A percentile compares a stretch with the other conserved stretches of the same genome.
These are phyloP conservation scores for Strobilomyces dryophilus DNA, from an alignment of 768 basidiomycete species.

Conservation along the genomic window DNA sequence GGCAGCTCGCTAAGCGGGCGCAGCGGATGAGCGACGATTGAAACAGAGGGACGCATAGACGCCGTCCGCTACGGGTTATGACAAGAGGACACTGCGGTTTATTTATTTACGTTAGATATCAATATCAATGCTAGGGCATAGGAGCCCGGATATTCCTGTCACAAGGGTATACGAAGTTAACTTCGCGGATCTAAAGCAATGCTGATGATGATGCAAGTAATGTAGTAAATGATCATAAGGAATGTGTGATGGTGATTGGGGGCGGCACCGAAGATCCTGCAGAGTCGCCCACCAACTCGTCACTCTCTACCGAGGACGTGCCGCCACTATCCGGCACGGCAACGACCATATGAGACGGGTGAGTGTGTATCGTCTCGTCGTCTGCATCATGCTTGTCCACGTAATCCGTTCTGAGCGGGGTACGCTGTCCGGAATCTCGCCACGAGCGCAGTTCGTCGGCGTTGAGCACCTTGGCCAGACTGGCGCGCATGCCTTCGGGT, in stretches of 20 bases:
- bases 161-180: constrained; percentile 26
- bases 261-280: constrained; percentile 25
- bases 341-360: constrained; percentile 15
- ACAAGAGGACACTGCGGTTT: constrained; percentile 1
- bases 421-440: constrained; percentile 36
- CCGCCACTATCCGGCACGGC: constrained; percentile 16
- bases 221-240: constrained; percentile 22
- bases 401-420: constrained; percentile 8
- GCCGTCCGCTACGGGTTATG: neutral
- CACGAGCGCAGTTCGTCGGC: constrained; percentile 68
- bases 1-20: constrained; percentile 74
- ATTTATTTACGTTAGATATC: constrained; percentile 13
- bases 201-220: constrained; percentile 8
- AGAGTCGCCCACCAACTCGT: constrained; percentile 18
- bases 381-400: constrained; percentile 24
- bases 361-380: constrained; percentile 27
- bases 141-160: constrained; percentile 13
- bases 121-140: constrained; percentile 11
- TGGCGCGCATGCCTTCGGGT: constrained; percentile 47
- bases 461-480: constrained; percentile 61
- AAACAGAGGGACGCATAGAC: constrained; percentile 6
- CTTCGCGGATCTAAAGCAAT: constrained; percentile 23
- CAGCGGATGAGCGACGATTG: constrained; percentile 55
- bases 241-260: constrained; percentile 43
- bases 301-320: constrained; percentile 25